Base-by-base conservation (phyloP, 352 stramenopile genomes). In the Plasmopara viticola region DNA sequence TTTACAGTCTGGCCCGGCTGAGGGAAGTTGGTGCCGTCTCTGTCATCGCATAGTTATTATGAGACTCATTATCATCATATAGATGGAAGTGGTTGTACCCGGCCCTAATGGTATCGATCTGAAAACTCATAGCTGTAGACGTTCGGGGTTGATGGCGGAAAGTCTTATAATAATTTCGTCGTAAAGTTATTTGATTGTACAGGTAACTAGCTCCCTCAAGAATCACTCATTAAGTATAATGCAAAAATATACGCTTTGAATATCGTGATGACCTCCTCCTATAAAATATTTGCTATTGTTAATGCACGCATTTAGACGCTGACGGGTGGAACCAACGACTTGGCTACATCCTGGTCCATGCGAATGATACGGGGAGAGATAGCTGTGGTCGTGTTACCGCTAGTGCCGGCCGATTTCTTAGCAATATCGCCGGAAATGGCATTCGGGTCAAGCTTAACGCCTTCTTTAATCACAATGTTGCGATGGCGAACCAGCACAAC, bases 71-170 rank as follows among this genome's bases (percentile, higher is more conserved):
- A 38, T 38, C 9, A 38, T 25, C 20, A 25, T 25, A 25, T 1
- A 3, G 1, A 25, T 25, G 20, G 20, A 25, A 25, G 20, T 3
- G 20, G 3, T 25, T 31, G 34, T 60, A 86, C 72, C 75, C 80
- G 40, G 75, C 60, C 66, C 86, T 91, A 64, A 87, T 84, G 53
- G 78, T 87, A 42, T 88, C 80, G 31, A 91, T 77, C 53, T 88
- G 59, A 56, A 86, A 75, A 34, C 68, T 58, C 64, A 77, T 78
- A 13, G 20, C 20, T 25, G 20, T 25, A 25, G 20, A 25, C 20
- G 20, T 25, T 25, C 20, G 20, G 20, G 20, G 1, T 25, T 25
- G 20, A 25, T 25, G 20, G 20, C 20, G 20, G 20, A 25, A 25
- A 25, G 20, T 25, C 20, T 3, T 25, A 25, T 25, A 25, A 25